Percentiles rank a stretch among this genome's conserved stretches.
Evolutionary conservation across 768 basidiomycete species (phyloP).

Genomic region (Megacollybia marginata): DNA sequence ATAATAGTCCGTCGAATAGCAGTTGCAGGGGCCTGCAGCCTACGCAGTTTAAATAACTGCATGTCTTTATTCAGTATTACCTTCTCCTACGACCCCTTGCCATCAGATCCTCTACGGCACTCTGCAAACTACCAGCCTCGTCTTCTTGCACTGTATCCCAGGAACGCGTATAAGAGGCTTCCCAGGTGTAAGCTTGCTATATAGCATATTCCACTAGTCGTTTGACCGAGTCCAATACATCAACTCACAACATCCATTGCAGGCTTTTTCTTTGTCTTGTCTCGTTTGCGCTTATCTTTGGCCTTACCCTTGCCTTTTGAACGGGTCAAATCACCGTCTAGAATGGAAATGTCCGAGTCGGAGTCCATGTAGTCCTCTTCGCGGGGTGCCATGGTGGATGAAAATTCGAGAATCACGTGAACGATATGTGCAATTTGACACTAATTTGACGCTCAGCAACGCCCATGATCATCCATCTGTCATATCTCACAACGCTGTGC

Average conservation of each 20-base stretch:
- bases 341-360: conserved; percentile 65
- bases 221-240: background rate
- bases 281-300: conserved; percentile 6
- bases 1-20: conserved; percentile 95
- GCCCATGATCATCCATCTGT: too few relatives aligned
- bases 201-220: background rate
- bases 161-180: conserved; percentile 86
- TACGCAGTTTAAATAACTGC: conserved; percentile 17
- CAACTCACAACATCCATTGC: conserved; percentile 10
- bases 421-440: too few relatives aligned
- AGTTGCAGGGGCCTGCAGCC: conserved; percentile 72
- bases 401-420: too few relatives aligned
- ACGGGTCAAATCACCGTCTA: conserved; percentile 39
- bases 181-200: conserved; percentile 90
- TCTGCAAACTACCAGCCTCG: conserved; percentile 83
- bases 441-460: too few relatives aligned
- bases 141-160: conserved; percentile 99
- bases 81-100: conserved; percentile 79
- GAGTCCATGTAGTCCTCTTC: conserved; percentile 37
- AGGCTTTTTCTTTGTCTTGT: conserved; percentile 26
- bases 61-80: conserved; percentile 28
- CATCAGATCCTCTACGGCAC: conserved; percentile 84
- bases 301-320: conserved; percentile 51
- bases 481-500: too few relatives aligned
- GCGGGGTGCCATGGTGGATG: too few relatives aligned